Evolutionary conservation across 371 early-diverging fungal genomes (phyloP), one percentile per base, ranked within the genome.

Genomic region (Batkoa obscura): DNA sequence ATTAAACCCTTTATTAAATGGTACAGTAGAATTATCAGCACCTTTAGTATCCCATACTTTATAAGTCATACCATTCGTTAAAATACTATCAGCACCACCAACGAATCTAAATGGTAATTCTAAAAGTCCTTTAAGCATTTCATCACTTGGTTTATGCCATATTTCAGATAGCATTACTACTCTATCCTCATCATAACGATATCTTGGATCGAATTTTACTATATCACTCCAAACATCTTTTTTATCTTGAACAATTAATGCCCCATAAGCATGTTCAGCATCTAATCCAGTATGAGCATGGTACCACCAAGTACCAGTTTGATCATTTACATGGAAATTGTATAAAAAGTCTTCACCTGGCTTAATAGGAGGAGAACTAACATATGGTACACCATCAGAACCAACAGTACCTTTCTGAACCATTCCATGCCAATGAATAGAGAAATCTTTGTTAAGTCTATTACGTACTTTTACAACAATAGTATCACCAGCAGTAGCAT

Each of bases 381-480:
- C 57, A 13, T 63, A 68, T 2, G 79, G 72, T 5, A 75, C 77
- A n/a, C 85, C 85, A 62, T 86, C 85, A 63, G 74, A 73, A 61
- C 67, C 76, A 43, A 56, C 66, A n/a, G 78, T 74, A 1, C 68
- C 72, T 13, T 69, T 70, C 66, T 82, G 83, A 43, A 77, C 77
- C 57, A 83, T 60, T 15, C 88, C 85, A 65, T 87, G 85, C 59
- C 72, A 68, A 61, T 87, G 88, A 13, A 85, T 59, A 5, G 79
- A 60, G 34, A 79, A 75, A 0, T 12, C 46, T 45, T 58, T 61
- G 50, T 55, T 54, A 35, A 71, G 53, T 41, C 63, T 64, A 59
- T 71, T 71, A 46, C 58, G 57, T 33, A 69, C 65, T 53, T 64
- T 69, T 55, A 71, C 62, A 13, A 66, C 57, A 41, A 71, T 61